Evolutionary conservation across 2,329 filamentous ascomycete species (phyloP), one percentile per base, ranked within the genome.

Genomic region (Trichoderma lentiforme): DNA sequence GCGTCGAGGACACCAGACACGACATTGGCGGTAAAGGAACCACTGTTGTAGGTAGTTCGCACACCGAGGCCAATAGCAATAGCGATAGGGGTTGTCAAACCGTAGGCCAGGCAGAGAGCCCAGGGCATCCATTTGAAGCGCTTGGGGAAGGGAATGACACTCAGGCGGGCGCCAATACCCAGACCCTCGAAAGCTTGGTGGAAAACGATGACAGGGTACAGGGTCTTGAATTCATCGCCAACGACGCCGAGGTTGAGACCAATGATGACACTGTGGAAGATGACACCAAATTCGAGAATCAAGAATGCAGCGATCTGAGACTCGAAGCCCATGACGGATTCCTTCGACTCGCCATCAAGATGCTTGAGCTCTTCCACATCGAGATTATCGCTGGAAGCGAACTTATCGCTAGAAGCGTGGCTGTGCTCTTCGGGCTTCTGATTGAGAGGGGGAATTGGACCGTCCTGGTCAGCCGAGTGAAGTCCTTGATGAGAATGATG

Each of bases 1-100:
- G 92, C 88, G 79, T 97, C 93, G 74, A 97, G 94, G 0, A 97
- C 84, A 12, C 94, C 94, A 75, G 94, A 94, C 73, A 94, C 88
- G 51, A 97, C 87, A 73, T 92, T 84, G 1, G 80, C 77, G 2
- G 76, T 78, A n/a, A 63, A 74, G 1, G 74, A 74, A 4, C 73
- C 73, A 39, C 76, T 78, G 69, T 79, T 71, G 69, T 78, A 79
- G n/a, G 75, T 77, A 11, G 77, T 76, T 58, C 75, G 81, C 36
- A 87, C 67, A 4, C 85, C 85, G 1, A 88, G 75, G 0, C 86
- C 86, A 62, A 84, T 81, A 7, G 84, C 84, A 36, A 87, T 86
- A 4, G 85, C 79, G 66, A 88, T 81, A 0, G 86, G 86, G 0
- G 86, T 88, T 0, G 86, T 86, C 11, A 88, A 74, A 0, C 85